Evolutionary conservation across 805 yeast species (phyloP).

Genomic region (Wickerhamomyces alni): DNA sequence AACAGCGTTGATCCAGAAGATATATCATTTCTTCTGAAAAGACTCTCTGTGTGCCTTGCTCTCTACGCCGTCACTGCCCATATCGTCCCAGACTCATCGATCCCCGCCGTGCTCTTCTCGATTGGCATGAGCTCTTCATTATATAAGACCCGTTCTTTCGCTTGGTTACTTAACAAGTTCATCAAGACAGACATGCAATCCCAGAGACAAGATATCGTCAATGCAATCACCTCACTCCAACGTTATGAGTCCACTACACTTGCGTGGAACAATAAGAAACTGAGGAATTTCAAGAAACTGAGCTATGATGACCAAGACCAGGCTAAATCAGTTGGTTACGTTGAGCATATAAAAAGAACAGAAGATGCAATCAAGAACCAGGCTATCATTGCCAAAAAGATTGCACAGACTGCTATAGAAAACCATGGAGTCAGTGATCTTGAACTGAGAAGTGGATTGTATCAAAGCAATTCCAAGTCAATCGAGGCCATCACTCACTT

Average conservation of each 20-base stretch:
- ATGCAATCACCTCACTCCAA: slow-evolving; percentile 42
- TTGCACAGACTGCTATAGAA: slow-evolving; percentile 34
- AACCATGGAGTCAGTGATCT: slow-evolving; percentile 31
- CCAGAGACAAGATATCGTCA: slow-evolving; percentile 24
- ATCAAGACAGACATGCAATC: slow-evolving; percentile 15
- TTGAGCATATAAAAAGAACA: slow-evolving; percentile 41
- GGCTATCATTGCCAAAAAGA: slow-evolving; percentile 36
- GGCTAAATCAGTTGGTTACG: slow-evolving; percentile 47
- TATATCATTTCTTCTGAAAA: slow-evolving; percentile 9
- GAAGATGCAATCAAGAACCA: slow-evolving; percentile 46
- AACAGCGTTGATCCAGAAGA: neutral
- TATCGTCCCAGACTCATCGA: slow-evolving; percentile 17
- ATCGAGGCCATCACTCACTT: slow-evolving; percentile 71
- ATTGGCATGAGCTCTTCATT: slow-evolving; percentile 26
- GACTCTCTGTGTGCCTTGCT: slow-evolving; percentile 24
- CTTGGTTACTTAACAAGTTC: slow-evolving; percentile 17
- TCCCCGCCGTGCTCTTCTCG: slow-evolving; percentile 21
- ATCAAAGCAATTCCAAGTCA: slow-evolving; percentile 36
- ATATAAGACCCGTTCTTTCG: slow-evolving; percentile 17
- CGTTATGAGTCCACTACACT: slow-evolving; percentile 34
- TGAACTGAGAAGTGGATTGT: slow-evolving; percentile 35
- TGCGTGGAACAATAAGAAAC: slow-evolving; percentile 39
- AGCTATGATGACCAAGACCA: slow-evolving; percentile 50
- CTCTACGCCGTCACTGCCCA: slow-evolving; percentile 21
- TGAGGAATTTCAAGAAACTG: slow-evolving; percentile 39